Evolutionary conservation across 2,329 filamentous ascomycete genomes (phyloP).

Genomic region (Atkinsonella hypoxylon): DNA sequence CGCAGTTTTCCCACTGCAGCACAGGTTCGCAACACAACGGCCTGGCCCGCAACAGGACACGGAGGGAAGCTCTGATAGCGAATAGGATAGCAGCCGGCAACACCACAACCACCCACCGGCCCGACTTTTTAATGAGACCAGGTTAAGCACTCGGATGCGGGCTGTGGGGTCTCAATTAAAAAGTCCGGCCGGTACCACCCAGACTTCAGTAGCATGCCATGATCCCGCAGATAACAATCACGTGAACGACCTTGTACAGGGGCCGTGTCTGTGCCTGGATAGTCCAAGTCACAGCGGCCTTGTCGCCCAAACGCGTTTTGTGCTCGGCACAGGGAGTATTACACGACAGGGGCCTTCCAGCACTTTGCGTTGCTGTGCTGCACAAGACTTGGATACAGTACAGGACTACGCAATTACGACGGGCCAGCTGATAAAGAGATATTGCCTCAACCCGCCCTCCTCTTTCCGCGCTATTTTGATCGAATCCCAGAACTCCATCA

Average conservation of each 20-base stretch:
- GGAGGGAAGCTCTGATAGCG: neutral
- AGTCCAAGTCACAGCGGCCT: neutral
- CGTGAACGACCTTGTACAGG: neutral
- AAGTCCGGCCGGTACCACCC: too few relatives aligned
- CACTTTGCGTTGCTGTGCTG: neutral
- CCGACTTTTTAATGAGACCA: too few relatives aligned
- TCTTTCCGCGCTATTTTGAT: neutral
- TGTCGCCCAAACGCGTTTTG: neutral
- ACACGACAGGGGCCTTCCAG: neutral
- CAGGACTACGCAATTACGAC: neutral
- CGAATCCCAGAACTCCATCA: too few relatives aligned
- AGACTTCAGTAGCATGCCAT: neutral
- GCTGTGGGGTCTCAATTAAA: too few relatives aligned
- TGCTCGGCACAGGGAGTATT: neutral
- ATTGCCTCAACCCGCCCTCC: neutral
- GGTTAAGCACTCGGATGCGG: too few relatives aligned
- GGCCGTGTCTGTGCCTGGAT: neutral
- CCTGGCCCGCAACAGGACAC: slow-evolving; percentile 5
- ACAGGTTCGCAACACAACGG: slow-evolving; percentile 2
- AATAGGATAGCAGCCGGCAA: neutral
- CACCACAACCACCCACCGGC: too few relatives aligned
- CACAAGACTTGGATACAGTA: neutral
- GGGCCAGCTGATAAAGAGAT: neutral
- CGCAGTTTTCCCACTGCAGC: slow-evolving; percentile 28
- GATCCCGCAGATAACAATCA: neutral